Conservation (phyloP, 2,329 filamentous ascomycete species). For the Neoscytalidium dimidiatum region DNA sequence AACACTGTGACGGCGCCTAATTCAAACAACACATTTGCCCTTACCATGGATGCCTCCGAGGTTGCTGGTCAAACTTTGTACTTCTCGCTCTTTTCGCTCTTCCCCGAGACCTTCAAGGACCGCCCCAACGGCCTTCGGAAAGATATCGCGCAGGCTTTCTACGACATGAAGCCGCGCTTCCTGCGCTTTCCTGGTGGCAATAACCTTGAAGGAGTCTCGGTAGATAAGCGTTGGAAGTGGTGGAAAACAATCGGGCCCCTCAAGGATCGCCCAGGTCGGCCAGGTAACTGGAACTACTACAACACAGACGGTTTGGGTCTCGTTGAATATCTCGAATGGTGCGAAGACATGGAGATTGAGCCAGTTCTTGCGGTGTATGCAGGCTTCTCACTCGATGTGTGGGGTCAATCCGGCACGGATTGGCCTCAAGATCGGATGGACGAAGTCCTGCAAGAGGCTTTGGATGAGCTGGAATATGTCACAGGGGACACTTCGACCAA, state of each 20-base stretch:
- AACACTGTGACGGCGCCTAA: conserved; percentile 48
- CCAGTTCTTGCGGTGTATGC: conserved; percentile 47
- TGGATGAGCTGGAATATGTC: conserved; percentile 37
- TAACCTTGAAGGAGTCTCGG: conserved; percentile 47
- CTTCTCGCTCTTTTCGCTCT: conserved; percentile 56
- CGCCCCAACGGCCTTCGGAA: conserved; percentile 53
- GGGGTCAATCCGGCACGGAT: conserved; percentile 36
- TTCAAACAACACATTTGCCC: conserved; percentile 54
- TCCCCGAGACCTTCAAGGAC: conserved; percentile 57
- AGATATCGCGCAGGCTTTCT: conserved; percentile 51
- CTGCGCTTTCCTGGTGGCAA: conserved; percentile 56
- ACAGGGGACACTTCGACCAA: conserved; percentile 32
- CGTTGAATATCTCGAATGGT: conserved; percentile 52
- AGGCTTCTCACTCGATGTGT: conserved; percentile 46
- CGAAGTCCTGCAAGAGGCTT: conserved; percentile 42
- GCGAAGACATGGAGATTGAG: conserved; percentile 47
- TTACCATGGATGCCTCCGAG: conserved; percentile 51
- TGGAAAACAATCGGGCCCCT: conserved; percentile 54
- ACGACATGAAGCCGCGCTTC: conserved; percentile 46
- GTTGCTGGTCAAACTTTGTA: conserved; percentile 45
- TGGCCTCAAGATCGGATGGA: conserved; percentile 37
- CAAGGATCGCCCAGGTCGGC: conserved; percentile 49
- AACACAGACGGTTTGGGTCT: conserved; percentile 49
- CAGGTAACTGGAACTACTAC: conserved; percentile 48
- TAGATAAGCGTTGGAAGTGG: conserved; percentile 50